Base-by-base conservation (phyloP, 352 stramenopile genomes). In the Saprolegnia parasitica region DNA sequence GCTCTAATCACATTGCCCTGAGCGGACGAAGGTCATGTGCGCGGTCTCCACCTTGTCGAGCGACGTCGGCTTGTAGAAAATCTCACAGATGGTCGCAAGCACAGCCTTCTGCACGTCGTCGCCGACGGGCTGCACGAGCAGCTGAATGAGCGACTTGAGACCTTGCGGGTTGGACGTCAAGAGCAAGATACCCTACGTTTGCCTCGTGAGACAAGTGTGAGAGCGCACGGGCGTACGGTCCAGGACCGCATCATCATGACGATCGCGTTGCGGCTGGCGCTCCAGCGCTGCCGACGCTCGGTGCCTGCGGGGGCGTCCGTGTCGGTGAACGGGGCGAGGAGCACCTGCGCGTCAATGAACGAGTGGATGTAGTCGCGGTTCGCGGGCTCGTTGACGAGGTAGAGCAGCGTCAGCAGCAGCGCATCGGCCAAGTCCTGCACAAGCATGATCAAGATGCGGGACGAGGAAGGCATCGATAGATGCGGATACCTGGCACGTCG, bases 241-340 rank as follows among this genome's bases (percentile, higher is more conserved):
- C 89, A 96, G 20, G 89, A 95, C 0, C 87, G 86, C 86, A 96
- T 95, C 83, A 96, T 91, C 10, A 84, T 92, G 37, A 96, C 86
- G 35, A 96, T 89, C 16, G 89, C 87, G 42, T 94, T 95, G 3
- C 88, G 85, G 79, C 87, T 95, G 20, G 89, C 87, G 77, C 92
- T 96, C 89, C 89, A 96, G 1, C 86, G 85, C 71, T 93, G 87
- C 11, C 89, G 84, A 37, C 89, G 71, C 61, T 96, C 87, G 32
- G 93, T 93, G 0, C 86, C 87, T 0, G 85, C 86, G 18, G 86
- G 86, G 0, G 91, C 65, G 49, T 96, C 89, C 2, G 89, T 95
- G 74, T 96, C 88, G 9, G 89, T 96, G 74, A 96, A 93, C 15
- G 89, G 89, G 18, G 89, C 88, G 5, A 96, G 62, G 6, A 96